Conservation (phyloP, 352 stramenopile genomes). For the Globisporangium orthogonon region DNA sequence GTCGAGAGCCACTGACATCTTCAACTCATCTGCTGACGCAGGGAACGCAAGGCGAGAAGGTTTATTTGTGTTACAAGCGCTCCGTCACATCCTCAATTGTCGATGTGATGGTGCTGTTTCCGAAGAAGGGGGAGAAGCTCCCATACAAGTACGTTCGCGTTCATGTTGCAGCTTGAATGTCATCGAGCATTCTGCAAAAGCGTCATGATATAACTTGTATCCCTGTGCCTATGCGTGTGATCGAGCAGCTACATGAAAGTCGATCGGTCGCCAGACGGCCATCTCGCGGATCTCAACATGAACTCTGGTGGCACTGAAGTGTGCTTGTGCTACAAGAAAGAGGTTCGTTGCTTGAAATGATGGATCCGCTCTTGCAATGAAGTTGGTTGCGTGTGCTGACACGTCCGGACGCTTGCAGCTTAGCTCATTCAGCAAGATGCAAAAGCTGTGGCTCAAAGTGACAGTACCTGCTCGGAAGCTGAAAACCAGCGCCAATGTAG, state of each 20-base stretch:
- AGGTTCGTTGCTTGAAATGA: conserved; percentile 25
- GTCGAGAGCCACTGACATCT: background rate
- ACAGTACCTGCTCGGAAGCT: conserved; percentile 8
- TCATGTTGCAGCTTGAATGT: background rate
- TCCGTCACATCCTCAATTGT: conserved; percentile 53
- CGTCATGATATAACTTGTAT: background rate
- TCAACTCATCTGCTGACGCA: conserved; percentile 9
- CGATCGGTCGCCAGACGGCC: conserved; percentile 60
- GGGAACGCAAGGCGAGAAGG: conserved; percentile 78
- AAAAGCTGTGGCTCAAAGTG: conserved; percentile 33
- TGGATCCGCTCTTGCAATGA: too few relatives aligned
- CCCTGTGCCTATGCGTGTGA: background rate
- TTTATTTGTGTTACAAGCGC: conserved; percentile 73
- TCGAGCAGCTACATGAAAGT: conserved; percentile 62
- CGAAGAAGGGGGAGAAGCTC: conserved; percentile 77
- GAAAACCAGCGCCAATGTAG: background rate
- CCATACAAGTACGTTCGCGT: conserved; percentile 52
- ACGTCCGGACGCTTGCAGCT: conserved; percentile 11
- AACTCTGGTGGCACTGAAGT: conserved; percentile 73
- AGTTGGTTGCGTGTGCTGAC: background rate
- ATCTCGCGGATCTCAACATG: conserved; percentile 65
- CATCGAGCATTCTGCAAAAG: background rate
- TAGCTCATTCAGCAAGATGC: conserved; percentile 24
- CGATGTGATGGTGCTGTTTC: conserved; percentile 68
- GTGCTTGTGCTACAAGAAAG: conserved; percentile 77